Conservation (phyloP, 805 yeast species). For the Kurtzmaniella fragi region DNA sequence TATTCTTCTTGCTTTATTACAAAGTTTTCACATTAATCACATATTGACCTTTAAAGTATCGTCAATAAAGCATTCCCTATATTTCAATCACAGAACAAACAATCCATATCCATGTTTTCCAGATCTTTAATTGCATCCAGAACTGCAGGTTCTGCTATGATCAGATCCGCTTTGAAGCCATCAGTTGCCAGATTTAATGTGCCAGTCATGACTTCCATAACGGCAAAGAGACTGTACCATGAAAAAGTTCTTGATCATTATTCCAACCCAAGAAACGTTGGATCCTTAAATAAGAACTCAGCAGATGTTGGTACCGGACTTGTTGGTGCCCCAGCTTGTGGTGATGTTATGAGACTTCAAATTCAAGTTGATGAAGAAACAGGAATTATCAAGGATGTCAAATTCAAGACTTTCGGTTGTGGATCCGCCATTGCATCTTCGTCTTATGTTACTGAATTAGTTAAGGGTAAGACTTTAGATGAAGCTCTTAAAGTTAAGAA, state of each 20-base stretch:
- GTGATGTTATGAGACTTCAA: constrained; percentile 97
- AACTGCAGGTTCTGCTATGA: constrained; percentile 8
- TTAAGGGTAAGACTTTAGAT: constrained; percentile 89
- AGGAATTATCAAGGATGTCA: constrained; percentile 90
- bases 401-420: constrained; percentile 98
- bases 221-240: constrained; percentile 52
- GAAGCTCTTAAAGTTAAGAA: constrained; percentile 92
- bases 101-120: constrained; percentile 17
- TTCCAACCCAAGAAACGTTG: constrained; percentile 95
- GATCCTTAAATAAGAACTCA: constrained; percentile 76
- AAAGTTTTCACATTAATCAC: too few species aligned
- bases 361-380: constrained; percentile 87
- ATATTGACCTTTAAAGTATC: too few species aligned
- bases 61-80: too few species aligned
- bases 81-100: background rate
- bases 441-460: constrained; percentile 90
- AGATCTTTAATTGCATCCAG: constrained; percentile 16
- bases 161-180: background rate
- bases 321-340: constrained; percentile 99
- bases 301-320: constrained; percentile 89
- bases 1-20: background rate
- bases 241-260: constrained; percentile 95
- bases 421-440: constrained; percentile 97
- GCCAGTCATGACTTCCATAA: constrained; percentile 1
- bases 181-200: constrained; percentile 1